Evolutionary conservation across 345 rosid genomes (phyloP), one percentile per base, ranked within the genome.

Genomic region (Salix brachista): DNA sequence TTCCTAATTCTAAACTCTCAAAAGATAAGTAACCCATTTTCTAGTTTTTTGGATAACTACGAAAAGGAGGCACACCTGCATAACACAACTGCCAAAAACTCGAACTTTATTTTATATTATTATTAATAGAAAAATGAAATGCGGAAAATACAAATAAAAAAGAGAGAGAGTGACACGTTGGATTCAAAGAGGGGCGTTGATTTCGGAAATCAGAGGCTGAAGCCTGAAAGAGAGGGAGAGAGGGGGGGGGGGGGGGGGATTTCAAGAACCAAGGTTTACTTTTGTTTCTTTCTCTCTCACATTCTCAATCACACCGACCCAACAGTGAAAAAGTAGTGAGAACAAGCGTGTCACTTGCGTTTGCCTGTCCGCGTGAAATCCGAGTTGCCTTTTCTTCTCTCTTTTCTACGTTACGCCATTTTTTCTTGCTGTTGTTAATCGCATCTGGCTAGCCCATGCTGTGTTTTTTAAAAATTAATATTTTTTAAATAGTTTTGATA

Each of bases 191-290:
- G 5, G 2, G 14, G 60, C 77, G 75, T 14, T 72, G 75, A 58
- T 72, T 25, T 54, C 76, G 76, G 67, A 41, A 39, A 61, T 61
- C 41, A 58, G n/a, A 73, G 61, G 76, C 39, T 73, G 36, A 4
- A 73, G 61, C 68, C 68, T 73, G 36, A 1, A 3, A 5, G 67
- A 23, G 5, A 28, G 25, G 42, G 60, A 44, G 30, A 34, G n/a
- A 48, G 28, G 1, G 1, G 13, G 11, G 48, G 21, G 48, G 21
- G 32, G n/a, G 26, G 3, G 65, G 0, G 65, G 0, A 32, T 25
- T 46, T 46, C 17, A 46, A 46, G 50, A 13, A 46, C 5, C 50
- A 46, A 46, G 50, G 50, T 46, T 16, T 16, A 12, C 50, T 14
- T 46, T 46, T 12, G 16, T 46, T 14, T 46, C 5, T 13, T 3